Conservation (phyloP, 2,329 filamentous ascomycete genomes). For the Cladosporium austrohemisphaericum region DNA sequence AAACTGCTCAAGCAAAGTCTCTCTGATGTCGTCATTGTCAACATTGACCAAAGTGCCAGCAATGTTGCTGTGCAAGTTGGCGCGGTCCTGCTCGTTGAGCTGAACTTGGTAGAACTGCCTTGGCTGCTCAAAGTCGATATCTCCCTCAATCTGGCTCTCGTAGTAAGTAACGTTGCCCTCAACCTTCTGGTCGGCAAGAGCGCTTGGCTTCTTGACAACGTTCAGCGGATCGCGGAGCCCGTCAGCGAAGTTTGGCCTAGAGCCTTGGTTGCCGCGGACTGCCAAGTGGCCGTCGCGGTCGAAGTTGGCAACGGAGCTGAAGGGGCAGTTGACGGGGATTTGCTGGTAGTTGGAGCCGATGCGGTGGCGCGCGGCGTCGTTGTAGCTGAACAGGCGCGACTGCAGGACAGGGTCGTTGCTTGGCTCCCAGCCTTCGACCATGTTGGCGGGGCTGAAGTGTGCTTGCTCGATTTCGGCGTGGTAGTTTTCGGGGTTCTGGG, state of each 20-base stretch:
- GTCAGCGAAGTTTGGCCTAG: slow-evolving; percentile 17
- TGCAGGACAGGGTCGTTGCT: slow-evolving; percentile 61
- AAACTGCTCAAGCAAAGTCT: slow-evolving; percentile 25
- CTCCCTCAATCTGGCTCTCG: slow-evolving; percentile 23
- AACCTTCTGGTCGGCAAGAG: slow-evolving; percentile 23
- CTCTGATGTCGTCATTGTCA: slow-evolving; percentile 24
- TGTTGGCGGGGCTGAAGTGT: slow-evolving; percentile 61
- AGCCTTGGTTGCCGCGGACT: slow-evolving; percentile 25
- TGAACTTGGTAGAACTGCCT: slow-evolving; percentile 26
- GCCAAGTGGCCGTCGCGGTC: slow-evolving; percentile 30
- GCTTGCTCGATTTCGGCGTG: slow-evolving; percentile 65
- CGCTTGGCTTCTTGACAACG: slow-evolving; percentile 23
- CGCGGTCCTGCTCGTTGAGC: slow-evolving; percentile 24
- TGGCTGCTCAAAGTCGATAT: slow-evolving; percentile 31
- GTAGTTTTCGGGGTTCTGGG: slow-evolving; percentile 59
- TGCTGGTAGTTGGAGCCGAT: slow-evolving; percentile 50
- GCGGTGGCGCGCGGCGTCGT: slow-evolving; percentile 51
- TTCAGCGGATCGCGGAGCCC: slow-evolving; percentile 28
- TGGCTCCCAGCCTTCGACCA: slow-evolving; percentile 62
- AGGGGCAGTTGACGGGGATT: slow-evolving; percentile 35
- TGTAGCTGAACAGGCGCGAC: slow-evolving; percentile 60
- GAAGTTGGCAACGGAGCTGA: slow-evolving; percentile 22
- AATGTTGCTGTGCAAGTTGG: slow-evolving; percentile 28
- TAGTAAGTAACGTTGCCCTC: slow-evolving; percentile 23
- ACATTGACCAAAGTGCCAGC: slow-evolving; percentile 30